Percentiles rank a stretch among this genome's conserved stretches.
Evolutionary conservation across 352 stramenopile genomes (phyloP).

Genomic region (Globisporangium solare): DNA sequence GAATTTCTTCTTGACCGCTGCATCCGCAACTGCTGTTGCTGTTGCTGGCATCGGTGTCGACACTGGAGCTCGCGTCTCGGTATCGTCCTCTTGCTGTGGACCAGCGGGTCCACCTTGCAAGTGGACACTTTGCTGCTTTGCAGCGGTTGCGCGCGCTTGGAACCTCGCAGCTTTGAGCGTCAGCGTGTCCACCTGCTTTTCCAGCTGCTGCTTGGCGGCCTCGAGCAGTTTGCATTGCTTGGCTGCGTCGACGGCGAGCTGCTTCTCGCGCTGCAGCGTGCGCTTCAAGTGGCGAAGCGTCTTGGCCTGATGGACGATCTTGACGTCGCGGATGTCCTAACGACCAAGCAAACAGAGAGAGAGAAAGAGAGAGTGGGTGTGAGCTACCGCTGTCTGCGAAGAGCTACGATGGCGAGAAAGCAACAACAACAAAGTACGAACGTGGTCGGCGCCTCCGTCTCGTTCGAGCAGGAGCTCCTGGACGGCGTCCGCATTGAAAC

Average conservation of each 20-base stretch:
- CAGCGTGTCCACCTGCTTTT: constrained; percentile 58
- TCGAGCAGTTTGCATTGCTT: constrained; percentile 38
- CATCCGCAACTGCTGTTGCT: constrained; percentile 10
- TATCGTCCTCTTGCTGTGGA: not conserved
- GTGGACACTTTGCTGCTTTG: not conserved
- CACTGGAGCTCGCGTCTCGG: constrained; percentile 3
- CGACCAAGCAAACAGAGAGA: not conserved
- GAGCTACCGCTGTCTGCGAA: not conserved
- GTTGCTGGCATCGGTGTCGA: constrained; percentile 9
- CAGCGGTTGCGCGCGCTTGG: constrained; percentile 31
- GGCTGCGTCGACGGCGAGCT: constrained; percentile 31
- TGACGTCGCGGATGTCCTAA: constrained; percentile 68
- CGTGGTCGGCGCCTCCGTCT: constrained; percentile 44
- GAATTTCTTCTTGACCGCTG: constrained; percentile 36
- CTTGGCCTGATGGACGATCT: constrained; percentile 79
- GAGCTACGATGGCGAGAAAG: not conserved
- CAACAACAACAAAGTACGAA: constrained; percentile 11
- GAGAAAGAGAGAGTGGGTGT: too few species aligned
- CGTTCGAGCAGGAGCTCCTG: constrained; percentile 65
- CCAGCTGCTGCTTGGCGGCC: constrained; percentile 27
- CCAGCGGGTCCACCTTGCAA: not conserved
- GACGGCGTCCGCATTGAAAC: constrained; percentile 40
- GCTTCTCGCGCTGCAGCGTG: constrained; percentile 53
- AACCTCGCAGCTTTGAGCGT: constrained; percentile 54
- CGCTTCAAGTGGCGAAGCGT: constrained; percentile 57